Base-by-base conservation (phyloP, 306 rosid species). In the Ceratonia siliqua region DNA sequence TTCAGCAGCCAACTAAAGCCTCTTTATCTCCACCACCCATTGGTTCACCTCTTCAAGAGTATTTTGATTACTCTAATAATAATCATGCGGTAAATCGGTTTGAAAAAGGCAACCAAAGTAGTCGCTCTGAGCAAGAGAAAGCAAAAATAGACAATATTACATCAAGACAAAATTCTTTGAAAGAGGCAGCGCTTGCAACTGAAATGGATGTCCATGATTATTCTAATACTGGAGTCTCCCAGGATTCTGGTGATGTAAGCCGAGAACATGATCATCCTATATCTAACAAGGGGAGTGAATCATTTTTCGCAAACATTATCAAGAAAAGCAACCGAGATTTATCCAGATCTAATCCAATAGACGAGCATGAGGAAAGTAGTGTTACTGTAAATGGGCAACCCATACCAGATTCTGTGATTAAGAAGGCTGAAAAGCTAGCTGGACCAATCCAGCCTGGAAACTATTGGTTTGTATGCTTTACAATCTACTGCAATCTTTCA, bases 131-230 rank as follows among this genome's bases (percentile, higher is more conserved):
- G 80, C 96, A 90, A 77, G 98, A 92, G 79, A 95, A 89, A 85
- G 78, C 56, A 70, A 90, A 88, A 79, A 74, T 63, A 30, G 87
- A 82, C 77, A 95, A 90, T 85, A 85, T 85, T 57, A 81, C 87
- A 32, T 79, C 92, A 0, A 81, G 96, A 28, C 98, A 95, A 58
- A 95, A 87, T 81, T 95, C 99, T 63, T 79, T 95, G 52, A 87
- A 95, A 79, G 96, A 92, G 68, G 83, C 89, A 13, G 79, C 93
- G 5, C 78, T 85, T 57, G 97, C 96, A 72, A 92, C 98, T 1
- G 99, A 95, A 81, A 92, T 95, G 97, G 99, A 95, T 54, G 90
- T 90, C 75, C 90, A 85, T 79, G 99, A 92, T 68, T 91, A 89
- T 85, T 83, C 89, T 28, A 87, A 88, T 74, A 83, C 87, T 1